Conservation (phyloP, 1,284 basidiomycete genomes). For the Ustilago hordei region DNA sequence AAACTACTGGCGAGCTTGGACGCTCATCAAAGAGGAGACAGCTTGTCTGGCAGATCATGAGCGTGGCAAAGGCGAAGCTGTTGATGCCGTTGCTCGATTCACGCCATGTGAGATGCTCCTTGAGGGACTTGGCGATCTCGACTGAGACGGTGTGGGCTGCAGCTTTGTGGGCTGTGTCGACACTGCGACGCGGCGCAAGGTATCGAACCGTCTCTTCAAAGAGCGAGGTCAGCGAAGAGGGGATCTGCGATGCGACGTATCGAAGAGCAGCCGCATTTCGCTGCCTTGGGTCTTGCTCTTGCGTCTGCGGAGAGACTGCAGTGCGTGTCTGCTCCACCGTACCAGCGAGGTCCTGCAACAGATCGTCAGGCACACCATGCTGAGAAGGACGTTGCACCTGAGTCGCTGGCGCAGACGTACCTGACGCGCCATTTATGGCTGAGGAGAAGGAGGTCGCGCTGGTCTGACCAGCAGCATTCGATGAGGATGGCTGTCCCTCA, state of each 20-base stretch:
- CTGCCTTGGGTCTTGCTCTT: conserved; percentile 34
- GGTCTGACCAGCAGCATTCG: conserved; percentile 8
- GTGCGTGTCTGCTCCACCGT: conserved; percentile 34
- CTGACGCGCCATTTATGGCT: neutral
- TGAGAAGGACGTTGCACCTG: conserved; percentile 37
- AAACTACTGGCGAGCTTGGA: conserved; percentile 72
- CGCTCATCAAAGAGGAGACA: conserved; percentile 85
- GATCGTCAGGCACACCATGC: conserved; percentile 42
- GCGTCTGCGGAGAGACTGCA: conserved; percentile 19
- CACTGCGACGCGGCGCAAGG: conserved; percentile 80
- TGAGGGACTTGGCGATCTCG: conserved; percentile 79
- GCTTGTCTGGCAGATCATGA: conserved; percentile 80
- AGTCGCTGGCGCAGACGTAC: conserved; percentile 13
- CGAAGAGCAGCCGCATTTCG: conserved; percentile 72
- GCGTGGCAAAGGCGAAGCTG: conserved; percentile 73
- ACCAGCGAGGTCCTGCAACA: conserved; percentile 48
- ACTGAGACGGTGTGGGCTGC: conserved; percentile 80
- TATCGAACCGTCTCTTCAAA: conserved; percentile 91
- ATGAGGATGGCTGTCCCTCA: conserved; percentile 2
- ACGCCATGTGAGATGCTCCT: conserved; percentile 78
- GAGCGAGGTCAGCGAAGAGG: conserved; percentile 82
- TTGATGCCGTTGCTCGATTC: conserved; percentile 73
- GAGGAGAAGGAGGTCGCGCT: neutral
- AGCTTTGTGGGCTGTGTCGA: conserved; percentile 82
- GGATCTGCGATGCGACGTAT: conserved; percentile 83